These are phyloP conservation scores for Fusarium sp. DNA, from an alignment of 2,329 filamentous ascomycete species.

Conservation along the genomic window DNA sequence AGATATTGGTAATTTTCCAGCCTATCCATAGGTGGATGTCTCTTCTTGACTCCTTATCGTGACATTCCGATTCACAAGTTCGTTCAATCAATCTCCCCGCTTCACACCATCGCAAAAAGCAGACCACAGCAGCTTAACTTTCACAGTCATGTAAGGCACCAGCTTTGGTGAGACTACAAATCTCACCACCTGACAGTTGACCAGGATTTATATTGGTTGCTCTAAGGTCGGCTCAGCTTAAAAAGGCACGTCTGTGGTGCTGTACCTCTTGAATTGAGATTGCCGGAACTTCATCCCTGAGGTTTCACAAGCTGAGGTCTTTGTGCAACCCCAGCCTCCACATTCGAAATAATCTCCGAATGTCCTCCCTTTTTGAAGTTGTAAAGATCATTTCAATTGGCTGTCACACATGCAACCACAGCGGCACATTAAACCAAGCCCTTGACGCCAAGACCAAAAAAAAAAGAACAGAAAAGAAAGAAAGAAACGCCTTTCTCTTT, in stretches of 20 bases:
- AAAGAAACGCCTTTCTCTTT: not conserved
- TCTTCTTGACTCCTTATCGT: not conserved
- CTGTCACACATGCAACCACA: conserved; percentile 14
- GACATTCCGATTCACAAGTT: not conserved
- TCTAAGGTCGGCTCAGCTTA: conserved; percentile 21
- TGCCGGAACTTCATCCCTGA: conserved; percentile 19
- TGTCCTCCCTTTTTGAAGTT: conserved; percentile 7
- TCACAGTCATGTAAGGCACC: conserved; percentile 43
- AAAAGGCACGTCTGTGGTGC: conserved; percentile 22
- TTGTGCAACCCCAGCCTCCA: conserved; percentile 34
- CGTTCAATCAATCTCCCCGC: not conserved
- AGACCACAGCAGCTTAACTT: conserved; percentile 16
- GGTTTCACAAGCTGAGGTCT: conserved; percentile 32
- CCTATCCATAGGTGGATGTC: not conserved
- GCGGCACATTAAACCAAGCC: conserved; percentile 14
- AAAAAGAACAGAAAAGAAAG: not conserved
- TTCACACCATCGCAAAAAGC: conserved; percentile 16
- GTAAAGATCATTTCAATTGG: conserved; percentile 8
- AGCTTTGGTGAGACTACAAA: conserved; percentile 34
- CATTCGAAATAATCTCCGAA: conserved; percentile 40
- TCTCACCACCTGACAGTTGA: conserved; percentile 28
- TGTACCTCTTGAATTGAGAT: conserved; percentile 23
- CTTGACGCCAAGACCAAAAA: not conserved
- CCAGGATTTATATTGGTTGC: conserved; percentile 31
- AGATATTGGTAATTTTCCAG: not conserved